A percentile compares a stretch with the other conserved stretches of the same genome.
These are phyloP conservation scores for Hawksworthiomyces lignivorus DNA, from an alignment of 2,329 filamentous ascomycete species.

Conservation along the genomic window DNA sequence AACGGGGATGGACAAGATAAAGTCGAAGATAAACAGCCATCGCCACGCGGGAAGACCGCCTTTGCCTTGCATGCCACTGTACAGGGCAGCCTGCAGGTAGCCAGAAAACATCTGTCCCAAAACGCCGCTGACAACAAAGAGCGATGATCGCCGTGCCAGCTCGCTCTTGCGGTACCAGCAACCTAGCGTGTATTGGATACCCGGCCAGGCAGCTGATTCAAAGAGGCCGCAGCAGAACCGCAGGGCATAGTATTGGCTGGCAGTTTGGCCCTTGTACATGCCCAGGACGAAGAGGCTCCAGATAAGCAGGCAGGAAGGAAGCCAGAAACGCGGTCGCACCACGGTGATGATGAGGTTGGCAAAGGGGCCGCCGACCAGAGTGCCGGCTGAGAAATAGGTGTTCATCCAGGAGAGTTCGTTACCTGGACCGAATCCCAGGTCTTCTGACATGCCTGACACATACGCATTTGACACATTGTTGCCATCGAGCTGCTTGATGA, in stretches of 20 bases:
- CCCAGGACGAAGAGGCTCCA: constrained; percentile 35
- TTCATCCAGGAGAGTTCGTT: constrained; percentile 37
- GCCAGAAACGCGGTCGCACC: constrained; percentile 33
- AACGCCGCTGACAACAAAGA: constrained; percentile 50
- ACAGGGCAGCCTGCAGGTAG: constrained; percentile 51
- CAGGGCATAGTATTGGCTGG: constrained; percentile 35
- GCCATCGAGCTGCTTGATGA: constrained; percentile 38
- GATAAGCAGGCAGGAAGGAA: constrained; percentile 27
- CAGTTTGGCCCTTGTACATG: constrained; percentile 31
- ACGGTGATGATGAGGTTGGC: constrained; percentile 37
- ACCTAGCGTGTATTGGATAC: constrained; percentile 34
- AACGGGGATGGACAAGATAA: constrained; percentile 30
- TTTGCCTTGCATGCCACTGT: constrained; percentile 39
- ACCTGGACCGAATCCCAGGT: constrained; percentile 32
- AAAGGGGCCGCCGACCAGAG: constrained; percentile 35
- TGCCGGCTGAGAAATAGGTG: constrained; percentile 38
- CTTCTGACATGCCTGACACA: constrained; percentile 36
- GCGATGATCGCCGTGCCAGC: constrained; percentile 49
- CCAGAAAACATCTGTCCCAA: constrained; percentile 61
- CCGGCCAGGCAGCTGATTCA: constrained; percentile 47
- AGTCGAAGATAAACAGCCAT: constrained; percentile 16
- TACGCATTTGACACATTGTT: constrained; percentile 42
- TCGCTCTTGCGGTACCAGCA: constrained; percentile 61
- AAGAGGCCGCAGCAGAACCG: constrained; percentile 47
- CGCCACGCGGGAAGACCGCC: constrained; percentile 13